Evolutionary conservation across 148 eudicot genomes (phyloP).

Genomic region (Linanthus parryae): DNA sequence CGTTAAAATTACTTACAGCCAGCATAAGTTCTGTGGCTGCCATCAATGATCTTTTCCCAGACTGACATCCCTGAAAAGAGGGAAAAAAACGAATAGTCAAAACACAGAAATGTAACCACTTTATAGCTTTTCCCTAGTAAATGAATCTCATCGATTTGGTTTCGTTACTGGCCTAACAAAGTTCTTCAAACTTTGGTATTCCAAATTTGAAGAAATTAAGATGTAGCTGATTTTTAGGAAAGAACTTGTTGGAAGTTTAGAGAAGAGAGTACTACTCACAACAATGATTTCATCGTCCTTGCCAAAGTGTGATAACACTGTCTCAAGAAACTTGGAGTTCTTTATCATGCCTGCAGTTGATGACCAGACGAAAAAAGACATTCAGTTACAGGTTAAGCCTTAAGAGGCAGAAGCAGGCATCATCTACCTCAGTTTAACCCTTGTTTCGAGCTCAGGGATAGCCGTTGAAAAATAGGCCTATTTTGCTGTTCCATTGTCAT

Average conservation of each 20-base stretch:
- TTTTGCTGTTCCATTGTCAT: too few relatives aligned
- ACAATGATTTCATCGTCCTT: slow-evolving; percentile 73
- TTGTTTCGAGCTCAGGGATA: too few relatives aligned
- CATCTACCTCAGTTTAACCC: too few relatives aligned
- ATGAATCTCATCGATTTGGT: too few relatives aligned
- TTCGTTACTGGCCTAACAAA: too few relatives aligned
- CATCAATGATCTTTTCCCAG: slow-evolving; percentile 71
- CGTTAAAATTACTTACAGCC: slow-evolving; percentile 71
- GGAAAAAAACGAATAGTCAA: neutral
- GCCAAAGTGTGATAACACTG: slow-evolving; percentile 40
- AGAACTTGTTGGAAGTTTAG: neutral
- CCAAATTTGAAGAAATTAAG: neutral
- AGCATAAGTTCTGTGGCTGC: slow-evolving; percentile 60
- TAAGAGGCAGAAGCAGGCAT: too few relatives aligned
- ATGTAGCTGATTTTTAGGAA: neutral
- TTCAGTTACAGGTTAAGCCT: too few relatives aligned
- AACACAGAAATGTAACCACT: neutral
- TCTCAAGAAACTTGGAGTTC: slow-evolving; percentile 50
- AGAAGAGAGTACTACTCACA: too few relatives aligned
- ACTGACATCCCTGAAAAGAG: slow-evolving; percentile 52
- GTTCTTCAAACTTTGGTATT: too few relatives aligned
- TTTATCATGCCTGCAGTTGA: slow-evolving; percentile 48
- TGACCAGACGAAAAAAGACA: neutral
- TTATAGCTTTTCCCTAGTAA: neutral
- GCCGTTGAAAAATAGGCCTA: too few relatives aligned